These are phyloP conservation scores for Stentor roeselii DNA, from an alignment of 73 alveolate genomes.

Conservation along the genomic window DNA sequence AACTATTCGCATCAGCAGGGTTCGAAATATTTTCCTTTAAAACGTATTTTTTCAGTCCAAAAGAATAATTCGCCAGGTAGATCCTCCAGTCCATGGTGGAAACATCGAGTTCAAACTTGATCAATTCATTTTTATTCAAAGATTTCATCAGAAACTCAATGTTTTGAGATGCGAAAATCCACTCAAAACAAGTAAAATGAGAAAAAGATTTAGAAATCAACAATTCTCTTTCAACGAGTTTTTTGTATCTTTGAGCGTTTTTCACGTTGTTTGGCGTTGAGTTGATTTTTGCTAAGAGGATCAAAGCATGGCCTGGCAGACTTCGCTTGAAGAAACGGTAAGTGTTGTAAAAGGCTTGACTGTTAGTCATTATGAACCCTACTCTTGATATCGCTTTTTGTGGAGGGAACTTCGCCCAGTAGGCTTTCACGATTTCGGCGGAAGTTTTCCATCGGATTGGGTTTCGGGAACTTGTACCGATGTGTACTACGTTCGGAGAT, in stretches of 20 bases:
- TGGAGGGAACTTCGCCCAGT: conserved; percentile 52
- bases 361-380: conserved; percentile 32
- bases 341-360: conserved; percentile 30
- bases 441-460: conserved; percentile 67
- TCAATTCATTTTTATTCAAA: conserved; percentile 45
- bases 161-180: conserved; percentile 67
- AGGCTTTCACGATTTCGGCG: conserved; percentile 33
- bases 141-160: conserved; percentile 18
- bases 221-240: conserved; percentile 58
- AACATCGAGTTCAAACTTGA: conserved; percentile 57
- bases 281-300: conserved; percentile 34
- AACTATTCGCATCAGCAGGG: conserved; percentile 57
- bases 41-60: conserved; percentile 74
- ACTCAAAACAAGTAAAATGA: conserved; percentile 60
- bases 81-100: conserved; percentile 69
- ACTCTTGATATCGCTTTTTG: conserved; percentile 48
- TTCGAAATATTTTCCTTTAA: conserved; percentile 69
- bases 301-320: conserved; percentile 52
- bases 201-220: conserved; percentile 48
- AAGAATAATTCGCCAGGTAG: conserved; percentile 58
- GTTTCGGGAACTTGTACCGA: conserved; percentile 70
- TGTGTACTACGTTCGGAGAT: neutral
- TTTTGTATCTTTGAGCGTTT: conserved; percentile 52
- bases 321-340: conserved; percentile 39
- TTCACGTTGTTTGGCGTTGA: conserved; percentile 53